phyloP scores from a whole-genome alignment of 805 yeast species.

The Hanseniaspora thailandica region DNA sequence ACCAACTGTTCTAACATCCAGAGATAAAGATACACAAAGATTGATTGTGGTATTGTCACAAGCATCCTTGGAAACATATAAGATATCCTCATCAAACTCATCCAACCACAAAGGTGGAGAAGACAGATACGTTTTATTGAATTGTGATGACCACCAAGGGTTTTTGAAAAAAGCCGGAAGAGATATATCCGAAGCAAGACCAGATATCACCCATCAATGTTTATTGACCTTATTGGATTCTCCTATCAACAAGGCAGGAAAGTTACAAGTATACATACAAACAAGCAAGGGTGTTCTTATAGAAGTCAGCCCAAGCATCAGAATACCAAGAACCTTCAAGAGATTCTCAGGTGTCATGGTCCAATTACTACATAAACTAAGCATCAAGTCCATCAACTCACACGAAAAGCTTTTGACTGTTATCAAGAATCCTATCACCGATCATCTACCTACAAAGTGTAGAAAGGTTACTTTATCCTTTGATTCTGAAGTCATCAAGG shows the following conservation, averaged over 20 bases:
- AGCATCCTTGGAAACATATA: constrained; percentile 92
- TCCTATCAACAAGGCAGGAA: constrained; percentile 97
- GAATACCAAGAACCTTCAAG: constrained; percentile 96
- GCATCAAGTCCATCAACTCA: constrained; percentile 87
- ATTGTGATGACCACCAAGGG: constrained; percentile 98
- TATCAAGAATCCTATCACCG: constrained; percentile 93
- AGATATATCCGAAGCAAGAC: constrained; percentile 95
- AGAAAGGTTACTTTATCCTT: constrained; percentile 84
- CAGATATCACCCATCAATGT: constrained; percentile 98
- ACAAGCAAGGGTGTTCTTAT: constrained; percentile 89
- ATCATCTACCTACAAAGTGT: constrained; percentile 92
- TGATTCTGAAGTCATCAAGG: constrained; percentile 79
- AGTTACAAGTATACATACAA: constrained; percentile 88
- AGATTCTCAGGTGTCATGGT: constrained; percentile 97
- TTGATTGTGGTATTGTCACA: constrained; percentile 89
- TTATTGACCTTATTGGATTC: constrained; percentile 84
- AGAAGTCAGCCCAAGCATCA: constrained; percentile 90
- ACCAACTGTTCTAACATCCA: constrained; percentile 69
- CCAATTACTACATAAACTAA: constrained; percentile 80
- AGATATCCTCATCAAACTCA: constrained; percentile 64
- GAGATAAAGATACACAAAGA: constrained; percentile 76
- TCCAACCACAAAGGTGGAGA: constrained; percentile 35
- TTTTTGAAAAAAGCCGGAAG: constrained; percentile 88
- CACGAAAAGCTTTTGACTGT: constrained; percentile 90
- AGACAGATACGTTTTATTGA: constrained; percentile 83